phyloP scores from a whole-genome alignment of 1,284 basidiomycete genomes.

The Kwoniella shivajii region DNA sequence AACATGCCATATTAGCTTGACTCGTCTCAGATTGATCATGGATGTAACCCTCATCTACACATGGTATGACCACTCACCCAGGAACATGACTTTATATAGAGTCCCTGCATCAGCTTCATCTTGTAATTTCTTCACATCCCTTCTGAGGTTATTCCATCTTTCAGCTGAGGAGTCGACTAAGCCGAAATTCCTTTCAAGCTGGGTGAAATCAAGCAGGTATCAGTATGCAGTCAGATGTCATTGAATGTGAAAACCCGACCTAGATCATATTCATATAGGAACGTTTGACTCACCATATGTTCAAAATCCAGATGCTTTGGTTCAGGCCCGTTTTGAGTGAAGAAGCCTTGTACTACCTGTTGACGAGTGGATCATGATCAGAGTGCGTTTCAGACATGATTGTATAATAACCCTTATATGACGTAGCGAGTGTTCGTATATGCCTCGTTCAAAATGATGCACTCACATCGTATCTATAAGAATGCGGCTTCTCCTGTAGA shows the following conservation, averaged over 20 bases:
- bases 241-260: not conserved
- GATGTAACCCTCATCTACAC: not conserved
- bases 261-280: not conserved
- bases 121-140: constrained; percentile 37
- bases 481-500: constrained; percentile 29
- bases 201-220: not conserved
- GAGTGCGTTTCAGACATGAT: too few relatives aligned
- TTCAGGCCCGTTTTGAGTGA: constrained; percentile 44
- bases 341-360: constrained; percentile 44
- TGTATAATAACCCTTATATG: not conserved
- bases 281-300: constrained; percentile 35
- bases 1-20: constrained; percentile 2
- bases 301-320: constrained; percentile 40
- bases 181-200: constrained; percentile 47
- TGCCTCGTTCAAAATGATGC: not conserved
- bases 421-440: not conserved
- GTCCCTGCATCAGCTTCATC: constrained; percentile 36
- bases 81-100: constrained; percentile 53
- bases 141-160: constrained; percentile 47
- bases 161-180: constrained; percentile 43
- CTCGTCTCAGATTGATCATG: not conserved
- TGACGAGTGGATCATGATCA: not conserved
- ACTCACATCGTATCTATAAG: constrained; percentile 44
- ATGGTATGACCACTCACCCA: constrained; percentile 32
- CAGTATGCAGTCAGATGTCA: not conserved